Evolutionary conservation across 2,329 filamentous ascomycete species (phyloP).

Genomic region (Lecanosticta acicola): DNA sequence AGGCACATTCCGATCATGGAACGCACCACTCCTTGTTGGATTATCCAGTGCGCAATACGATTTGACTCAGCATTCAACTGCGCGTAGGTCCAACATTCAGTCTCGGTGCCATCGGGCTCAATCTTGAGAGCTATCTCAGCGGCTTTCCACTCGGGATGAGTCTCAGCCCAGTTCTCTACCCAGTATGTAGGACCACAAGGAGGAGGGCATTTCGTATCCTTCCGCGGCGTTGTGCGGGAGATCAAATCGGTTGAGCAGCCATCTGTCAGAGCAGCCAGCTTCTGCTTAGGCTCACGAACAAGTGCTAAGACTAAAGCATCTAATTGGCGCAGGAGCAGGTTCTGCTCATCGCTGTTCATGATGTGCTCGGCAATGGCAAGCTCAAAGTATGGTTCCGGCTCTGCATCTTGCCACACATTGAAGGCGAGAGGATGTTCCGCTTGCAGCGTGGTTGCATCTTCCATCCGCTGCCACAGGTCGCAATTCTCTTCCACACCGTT

Average conservation of each 20-base stretch:
- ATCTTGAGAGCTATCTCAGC: constrained; percentile 7
- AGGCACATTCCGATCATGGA: constrained; percentile 13
- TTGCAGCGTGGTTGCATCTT: constrained; percentile 11
- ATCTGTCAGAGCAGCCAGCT: constrained; percentile 2
- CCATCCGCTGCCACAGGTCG: constrained; percentile 8
- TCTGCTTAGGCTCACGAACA: not conserved
- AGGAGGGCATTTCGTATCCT: constrained; percentile 11
- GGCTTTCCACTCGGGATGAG: constrained; percentile 12
- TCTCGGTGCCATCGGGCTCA: constrained; percentile 5
- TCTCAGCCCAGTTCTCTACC: constrained; percentile 11
- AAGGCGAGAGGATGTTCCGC: constrained; percentile 13
- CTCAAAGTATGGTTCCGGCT: constrained; percentile 7
- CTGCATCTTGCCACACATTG: constrained; percentile 12
- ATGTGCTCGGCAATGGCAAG: constrained; percentile 9
- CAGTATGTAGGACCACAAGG: constrained; percentile 5
- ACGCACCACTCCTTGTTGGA: constrained; percentile 3
- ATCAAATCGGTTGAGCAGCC: constrained; percentile 2
- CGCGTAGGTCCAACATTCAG: constrained; percentile 9
- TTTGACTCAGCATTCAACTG: constrained; percentile 9
- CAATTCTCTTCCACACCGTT: not conserved
- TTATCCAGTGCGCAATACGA: constrained; percentile 9
- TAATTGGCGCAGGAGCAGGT: constrained; percentile 9
- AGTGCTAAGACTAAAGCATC: constrained; percentile 9
- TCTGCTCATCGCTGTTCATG: constrained; percentile 9
- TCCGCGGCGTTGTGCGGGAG: constrained; percentile 7